A percentile compares a stretch with the other conserved stretches of the same genome.
phyloP scores from a whole-genome alignment of 148 eudicot species.

The Spergularia bocconei region DNA sequence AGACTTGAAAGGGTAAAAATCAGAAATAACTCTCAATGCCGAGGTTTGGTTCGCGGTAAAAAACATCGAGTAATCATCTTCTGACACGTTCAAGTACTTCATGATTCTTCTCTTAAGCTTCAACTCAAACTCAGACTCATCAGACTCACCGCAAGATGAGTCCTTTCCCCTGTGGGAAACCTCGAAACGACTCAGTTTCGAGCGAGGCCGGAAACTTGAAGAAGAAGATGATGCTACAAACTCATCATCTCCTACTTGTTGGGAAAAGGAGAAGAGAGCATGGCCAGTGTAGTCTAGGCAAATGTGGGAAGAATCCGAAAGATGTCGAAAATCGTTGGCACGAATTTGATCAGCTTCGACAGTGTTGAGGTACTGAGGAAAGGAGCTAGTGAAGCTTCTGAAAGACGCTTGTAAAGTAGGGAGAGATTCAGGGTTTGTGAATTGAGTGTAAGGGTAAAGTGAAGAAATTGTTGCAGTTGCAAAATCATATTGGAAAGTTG shows the following conservation, averaged over 20 bases:
- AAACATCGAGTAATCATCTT: constrained; percentile 58
- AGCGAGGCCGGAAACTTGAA: constrained; percentile 9
- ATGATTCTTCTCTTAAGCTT: constrained; percentile 41
- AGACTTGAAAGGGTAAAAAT: constrained; percentile 50
- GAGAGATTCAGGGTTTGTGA: constrained; percentile 74
- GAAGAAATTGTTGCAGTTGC: constrained; percentile 45
- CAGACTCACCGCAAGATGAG: constrained; percentile 18
- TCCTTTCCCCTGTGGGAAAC: constrained; percentile 27
- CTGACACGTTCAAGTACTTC: constrained; percentile 51
- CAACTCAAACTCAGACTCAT: constrained; percentile 32
- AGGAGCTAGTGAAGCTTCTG: constrained; percentile 38
- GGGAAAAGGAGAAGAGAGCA: constrained; percentile 53
- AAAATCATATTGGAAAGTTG: constrained; percentile 43
- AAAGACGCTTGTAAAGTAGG: constrained; percentile 45
- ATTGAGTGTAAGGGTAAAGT: constrained; percentile 50
- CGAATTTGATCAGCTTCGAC: constrained; percentile 59
- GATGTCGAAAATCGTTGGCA: constrained; percentile 46
- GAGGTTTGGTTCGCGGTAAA: constrained; percentile 59
- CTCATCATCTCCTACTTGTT: constrained; percentile 23
- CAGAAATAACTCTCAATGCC: constrained; percentile 48
- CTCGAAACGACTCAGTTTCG: constrained; percentile 27
- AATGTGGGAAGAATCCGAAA: constrained; percentile 40
- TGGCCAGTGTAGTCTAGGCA: constrained; percentile 78
- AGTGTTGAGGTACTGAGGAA: constrained; percentile 49
- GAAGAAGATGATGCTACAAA: constrained; percentile 39